phyloP scores from a whole-genome alignment of 768 basidiomycete species.

The Pholiota microspora region DNA sequence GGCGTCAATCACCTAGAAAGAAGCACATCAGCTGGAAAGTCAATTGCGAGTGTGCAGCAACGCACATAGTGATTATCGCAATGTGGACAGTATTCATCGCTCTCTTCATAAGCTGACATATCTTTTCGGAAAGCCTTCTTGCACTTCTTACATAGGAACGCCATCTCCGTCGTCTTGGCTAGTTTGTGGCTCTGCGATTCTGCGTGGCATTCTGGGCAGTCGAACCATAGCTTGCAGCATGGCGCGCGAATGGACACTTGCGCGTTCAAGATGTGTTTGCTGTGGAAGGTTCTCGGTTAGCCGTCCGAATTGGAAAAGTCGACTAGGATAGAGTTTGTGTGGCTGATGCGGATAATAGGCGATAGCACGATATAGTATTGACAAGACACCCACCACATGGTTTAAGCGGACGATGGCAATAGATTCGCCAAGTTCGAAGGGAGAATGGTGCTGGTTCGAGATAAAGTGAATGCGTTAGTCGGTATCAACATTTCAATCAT shows the following conservation, averaged over 20 bases:
- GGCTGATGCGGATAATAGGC: slow-evolving; percentile 19
- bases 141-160: slow-evolving; percentile 47
- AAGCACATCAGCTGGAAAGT: neutral
- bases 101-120: slow-evolving; percentile 89
- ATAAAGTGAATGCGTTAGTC: neutral
- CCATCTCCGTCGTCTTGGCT: slow-evolving; percentile 69
- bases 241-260: slow-evolving; percentile 96
- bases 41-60: slow-evolving; percentile 11
- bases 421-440: neutral
- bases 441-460: neutral
- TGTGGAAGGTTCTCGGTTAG: slow-evolving; percentile 31
- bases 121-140: slow-evolving; percentile 97
- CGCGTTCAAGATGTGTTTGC: slow-evolving; percentile 95
- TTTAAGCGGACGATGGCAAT: neutral
- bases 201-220: slow-evolving; percentile 94
- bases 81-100: slow-evolving; percentile 97
- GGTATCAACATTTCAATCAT: neutral
- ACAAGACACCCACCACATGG: slow-evolving; percentile 18
- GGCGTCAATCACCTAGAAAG: slow-evolving; percentile 81
- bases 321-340: slow-evolving; percentile 6
- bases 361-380: neutral
- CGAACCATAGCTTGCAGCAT: slow-evolving; percentile 97
- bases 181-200: slow-evolving; percentile 77
- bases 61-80: slow-evolving; percentile 98
- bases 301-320: slow-evolving; percentile 14